These are phyloP conservation scores for Skeletonema marinoi DNA, from an alignment of 108 stramenopile species.

Conservation along the genomic window DNA sequence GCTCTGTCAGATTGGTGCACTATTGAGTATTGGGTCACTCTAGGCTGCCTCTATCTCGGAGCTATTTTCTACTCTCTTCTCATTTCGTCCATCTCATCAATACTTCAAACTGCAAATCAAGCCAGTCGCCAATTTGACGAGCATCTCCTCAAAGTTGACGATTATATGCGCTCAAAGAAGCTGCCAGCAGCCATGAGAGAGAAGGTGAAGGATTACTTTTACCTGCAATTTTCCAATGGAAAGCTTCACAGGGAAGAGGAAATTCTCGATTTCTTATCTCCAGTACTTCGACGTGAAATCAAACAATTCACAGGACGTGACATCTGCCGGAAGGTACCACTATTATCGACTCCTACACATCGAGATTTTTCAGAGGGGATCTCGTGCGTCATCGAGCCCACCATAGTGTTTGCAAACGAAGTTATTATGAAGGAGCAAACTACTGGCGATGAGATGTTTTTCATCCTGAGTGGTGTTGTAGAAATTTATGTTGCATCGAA, in stretches of 20 bases:
- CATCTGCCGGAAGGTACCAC: slow-evolving; percentile 58
- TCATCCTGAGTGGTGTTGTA: slow-evolving; percentile 60
- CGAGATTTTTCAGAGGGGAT: slow-evolving; percentile 55
- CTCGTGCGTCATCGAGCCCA: slow-evolving; percentile 51
- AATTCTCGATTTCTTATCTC: slow-evolving; percentile 56
- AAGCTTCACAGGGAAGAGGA: slow-evolving; percentile 63
- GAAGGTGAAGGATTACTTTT: slow-evolving; percentile 67
- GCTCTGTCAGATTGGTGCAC: slow-evolving; percentile 55
- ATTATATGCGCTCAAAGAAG: slow-evolving; percentile 70
- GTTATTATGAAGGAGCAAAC: slow-evolving; percentile 56
- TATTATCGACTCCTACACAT: slow-evolving; percentile 38
- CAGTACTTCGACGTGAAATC: slow-evolving; percentile 60
- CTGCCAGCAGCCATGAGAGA: slow-evolving; percentile 61
- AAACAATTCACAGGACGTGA: slow-evolving; percentile 57
- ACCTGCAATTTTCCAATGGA: slow-evolving; percentile 61
- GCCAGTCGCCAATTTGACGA: slow-evolving; percentile 65
- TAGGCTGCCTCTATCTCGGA: slow-evolving; percentile 62
- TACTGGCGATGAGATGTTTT: slow-evolving; percentile 66
- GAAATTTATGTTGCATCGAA: slow-evolving; percentile 45
- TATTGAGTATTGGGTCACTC: slow-evolving; percentile 67
- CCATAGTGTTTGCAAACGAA: slow-evolving; percentile 61
- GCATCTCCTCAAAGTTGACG: slow-evolving; percentile 55
- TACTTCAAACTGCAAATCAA: slow-evolving; percentile 60
- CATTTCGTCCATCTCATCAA: slow-evolving; percentile 63
- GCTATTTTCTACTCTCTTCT: slow-evolving; percentile 69